Evolutionary conservation across 2,329 filamentous ascomycete species (phyloP).

Genomic region (Scorias spongiosa): DNA sequence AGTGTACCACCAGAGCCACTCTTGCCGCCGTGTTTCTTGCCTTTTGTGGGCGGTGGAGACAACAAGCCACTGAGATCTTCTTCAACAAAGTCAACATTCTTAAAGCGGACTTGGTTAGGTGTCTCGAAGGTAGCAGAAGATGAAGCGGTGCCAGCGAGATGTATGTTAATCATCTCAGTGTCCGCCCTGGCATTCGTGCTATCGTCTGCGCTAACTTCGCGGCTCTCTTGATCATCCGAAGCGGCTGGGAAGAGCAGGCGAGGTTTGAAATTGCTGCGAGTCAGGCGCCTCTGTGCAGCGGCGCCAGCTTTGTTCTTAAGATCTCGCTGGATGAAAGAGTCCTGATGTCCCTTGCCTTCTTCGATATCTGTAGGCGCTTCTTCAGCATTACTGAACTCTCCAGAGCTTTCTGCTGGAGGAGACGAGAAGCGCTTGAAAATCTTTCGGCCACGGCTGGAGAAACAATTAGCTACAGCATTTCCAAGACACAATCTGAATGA

Average conservation of each 20-base stretch:
- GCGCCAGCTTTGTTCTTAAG: constrained; percentile 24
- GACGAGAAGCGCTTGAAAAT: constrained; percentile 53
- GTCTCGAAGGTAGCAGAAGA: not conserved
- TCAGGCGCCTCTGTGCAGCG: constrained; percentile 35
- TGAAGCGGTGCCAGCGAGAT: not conserved
- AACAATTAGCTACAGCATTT: not conserved
- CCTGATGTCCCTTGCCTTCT: constrained; percentile 5
- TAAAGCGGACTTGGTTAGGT: not conserved
- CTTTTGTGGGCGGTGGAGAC: not conserved
- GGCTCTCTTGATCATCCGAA: constrained; percentile 28
- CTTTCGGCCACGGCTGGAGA: constrained; percentile 58
- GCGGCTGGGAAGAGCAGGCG: constrained; percentile 52
- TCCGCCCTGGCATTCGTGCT: constrained; percentile 47
- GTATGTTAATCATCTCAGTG: constrained; percentile 24
- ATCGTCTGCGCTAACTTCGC: constrained; percentile 26
- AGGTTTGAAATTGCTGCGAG: constrained; percentile 56
- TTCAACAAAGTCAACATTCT: not conserved
- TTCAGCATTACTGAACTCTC: constrained; percentile 12
- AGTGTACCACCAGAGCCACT: not conserved
- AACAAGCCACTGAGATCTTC: not conserved
- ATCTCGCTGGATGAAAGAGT: constrained; percentile 8
- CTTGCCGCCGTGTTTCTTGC: not conserved
- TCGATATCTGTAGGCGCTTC: not conserved
- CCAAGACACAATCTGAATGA: constrained; percentile 12
- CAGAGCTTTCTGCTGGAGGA: constrained; percentile 17